Conservation (phyloP, 805 yeast genomes). For the Pichia rugopelliculosa region DNA sequence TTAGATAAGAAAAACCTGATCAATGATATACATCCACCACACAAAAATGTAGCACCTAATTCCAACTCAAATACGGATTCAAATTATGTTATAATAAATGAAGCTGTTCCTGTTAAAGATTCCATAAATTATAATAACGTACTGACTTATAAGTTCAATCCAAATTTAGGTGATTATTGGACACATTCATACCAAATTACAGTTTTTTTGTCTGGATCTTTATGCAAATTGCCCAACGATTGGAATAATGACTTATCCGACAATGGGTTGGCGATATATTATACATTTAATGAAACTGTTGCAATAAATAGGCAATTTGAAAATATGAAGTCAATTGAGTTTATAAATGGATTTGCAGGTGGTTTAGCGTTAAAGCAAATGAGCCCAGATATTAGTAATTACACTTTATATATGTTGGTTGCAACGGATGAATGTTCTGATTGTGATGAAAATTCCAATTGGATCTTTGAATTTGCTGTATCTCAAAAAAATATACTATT, state of each 20-base stretch:
- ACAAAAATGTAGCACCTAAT: not conserved
- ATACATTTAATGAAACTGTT: slow-evolving; percentile 20
- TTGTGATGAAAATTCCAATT: slow-evolving; percentile 23
- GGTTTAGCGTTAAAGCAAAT: slow-evolving; percentile 12
- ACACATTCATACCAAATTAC: slow-evolving; percentile 35
- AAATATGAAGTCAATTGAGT: slow-evolving; percentile 13
- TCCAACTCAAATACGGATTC: not conserved
- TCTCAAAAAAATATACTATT: slow-evolving; percentile 56
- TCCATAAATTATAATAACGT: slow-evolving; percentile 7
- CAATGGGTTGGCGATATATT: slow-evolving; percentile 23
- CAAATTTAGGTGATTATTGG: not conserved
- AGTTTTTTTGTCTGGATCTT: slow-evolving; percentile 44
- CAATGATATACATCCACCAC: not conserved
- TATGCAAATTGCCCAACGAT: slow-evolving; percentile 32
- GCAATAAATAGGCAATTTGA: slow-evolving; percentile 3
- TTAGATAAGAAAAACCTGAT: not conserved
- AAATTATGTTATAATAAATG: slow-evolving; percentile 1
- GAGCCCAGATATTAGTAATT: not conserved
- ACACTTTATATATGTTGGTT: slow-evolving; percentile 17
- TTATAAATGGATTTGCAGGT: slow-evolving; percentile 24
- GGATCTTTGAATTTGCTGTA: slow-evolving; percentile 63
- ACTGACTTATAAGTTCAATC: slow-evolving; percentile 5
- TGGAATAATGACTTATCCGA: slow-evolving; percentile 8
- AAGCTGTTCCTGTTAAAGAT: slow-evolving; percentile 11
- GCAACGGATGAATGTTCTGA: slow-evolving; percentile 17